Evolutionary conservation across 2,329 filamentous ascomycete species (phyloP).

Genomic region (Xylaria multiplex): DNA sequence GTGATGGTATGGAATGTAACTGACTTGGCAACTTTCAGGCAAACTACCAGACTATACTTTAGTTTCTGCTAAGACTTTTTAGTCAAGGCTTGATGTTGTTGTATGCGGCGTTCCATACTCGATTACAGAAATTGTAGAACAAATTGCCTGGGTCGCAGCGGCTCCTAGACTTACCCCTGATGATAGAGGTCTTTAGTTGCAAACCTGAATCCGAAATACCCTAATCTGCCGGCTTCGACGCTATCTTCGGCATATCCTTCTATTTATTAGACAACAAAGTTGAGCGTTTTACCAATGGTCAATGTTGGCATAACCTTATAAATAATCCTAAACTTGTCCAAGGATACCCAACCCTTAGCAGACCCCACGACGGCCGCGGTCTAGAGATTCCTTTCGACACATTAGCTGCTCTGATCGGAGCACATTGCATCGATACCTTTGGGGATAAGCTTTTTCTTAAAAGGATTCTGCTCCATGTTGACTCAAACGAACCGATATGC

Average conservation of each 20-base stretch:
- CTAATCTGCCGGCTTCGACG: not conserved
- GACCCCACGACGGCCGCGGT: not conserved
- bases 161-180: not conserved
- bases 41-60: no score
- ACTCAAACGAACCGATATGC: not conserved
- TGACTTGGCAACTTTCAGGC: no score
- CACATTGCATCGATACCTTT: not conserved
- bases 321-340: conserved; percentile 4
- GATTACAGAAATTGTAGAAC: conserved; percentile 12
- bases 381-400: conserved; percentile 4
- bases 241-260: no score
- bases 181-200: not conserved
- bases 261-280: no score
- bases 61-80: no score
- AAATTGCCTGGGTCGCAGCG: conserved; percentile 13
- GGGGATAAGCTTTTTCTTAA: not conserved
- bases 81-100: no score
- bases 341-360: conserved; percentile 13
- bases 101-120: not conserved
- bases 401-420: not conserved
- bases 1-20: not conserved
- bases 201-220: not conserved
- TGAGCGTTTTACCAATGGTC: not conserved
- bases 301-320: conserved; percentile 24
- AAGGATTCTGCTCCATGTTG: conserved; percentile 17